Evolutionary conservation across 108 stramenopile genomes (phyloP).

Genomic region (Pseudonitzschia delicatissima): DNA sequence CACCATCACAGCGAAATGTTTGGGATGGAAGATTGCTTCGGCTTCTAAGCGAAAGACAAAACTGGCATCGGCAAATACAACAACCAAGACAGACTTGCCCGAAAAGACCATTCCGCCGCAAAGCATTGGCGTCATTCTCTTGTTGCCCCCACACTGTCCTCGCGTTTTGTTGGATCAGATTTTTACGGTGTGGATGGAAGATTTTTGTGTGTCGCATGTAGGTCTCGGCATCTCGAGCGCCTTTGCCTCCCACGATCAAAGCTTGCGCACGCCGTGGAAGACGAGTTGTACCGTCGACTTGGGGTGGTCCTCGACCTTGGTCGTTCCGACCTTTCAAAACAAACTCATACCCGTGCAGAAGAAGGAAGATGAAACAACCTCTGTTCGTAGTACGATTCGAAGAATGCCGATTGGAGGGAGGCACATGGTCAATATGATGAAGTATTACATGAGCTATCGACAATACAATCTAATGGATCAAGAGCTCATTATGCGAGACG

Average conservation of each 20-base stretch:
- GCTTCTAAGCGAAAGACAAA: neutral
- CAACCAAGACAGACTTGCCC: neutral
- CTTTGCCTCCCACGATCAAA: conserved; percentile 19
- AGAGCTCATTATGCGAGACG: conserved; percentile 83
- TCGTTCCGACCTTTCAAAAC: conserved; percentile 71
- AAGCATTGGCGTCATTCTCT: conserved; percentile 36
- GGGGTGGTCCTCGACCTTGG: conserved; percentile 87
- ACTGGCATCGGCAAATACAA: neutral
- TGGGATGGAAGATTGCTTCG: conserved; percentile 45
- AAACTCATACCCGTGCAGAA: conserved; percentile 30
- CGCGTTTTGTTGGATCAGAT: conserved; percentile 46
- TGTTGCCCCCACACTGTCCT: conserved; percentile 47
- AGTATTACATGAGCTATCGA: conserved; percentile 89
- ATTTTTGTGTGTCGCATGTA: conserved; percentile 49
- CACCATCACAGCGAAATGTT: conserved; percentile 31
- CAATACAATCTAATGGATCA: conserved; percentile 98
- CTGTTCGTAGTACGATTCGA: conserved; percentile 43
- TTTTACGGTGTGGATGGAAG: conserved; percentile 50
- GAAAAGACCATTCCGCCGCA: conserved; percentile 25
- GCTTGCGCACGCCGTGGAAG: neutral
- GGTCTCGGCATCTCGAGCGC: conserved; percentile 38
- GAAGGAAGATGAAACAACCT: no score
- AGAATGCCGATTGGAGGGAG: conserved; percentile 90
- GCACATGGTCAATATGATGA: conserved; percentile 88
- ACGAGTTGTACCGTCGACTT: conserved; percentile 88